Base-by-base conservation (phyloP, 768 basidiomycete species). In the Kwoniella sp. region DNA sequence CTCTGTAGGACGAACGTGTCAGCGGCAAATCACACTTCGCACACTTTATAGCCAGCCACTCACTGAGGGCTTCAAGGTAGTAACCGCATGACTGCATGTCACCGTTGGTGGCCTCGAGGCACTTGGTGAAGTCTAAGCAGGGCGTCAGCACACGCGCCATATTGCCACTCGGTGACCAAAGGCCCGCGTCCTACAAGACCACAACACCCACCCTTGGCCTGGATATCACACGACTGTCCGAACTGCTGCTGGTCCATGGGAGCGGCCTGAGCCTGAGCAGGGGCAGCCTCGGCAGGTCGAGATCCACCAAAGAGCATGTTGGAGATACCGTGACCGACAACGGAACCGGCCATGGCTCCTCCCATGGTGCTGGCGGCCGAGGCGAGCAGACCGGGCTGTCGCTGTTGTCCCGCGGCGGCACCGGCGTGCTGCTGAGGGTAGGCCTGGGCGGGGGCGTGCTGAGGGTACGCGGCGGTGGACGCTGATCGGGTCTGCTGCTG, bases 291-390 rank as follows among this genome's bases (percentile, higher is more conserved):
- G 19, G 61, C 63, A 20, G 52, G 44, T 49, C 66, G 47, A 10
- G 48, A 50, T 23, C 66, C 67, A 22, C 73, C 73, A 42, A 74
- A 74, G 4, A 74, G 53, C 72, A 73, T 73, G 50, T 65, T 70
- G 22, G 40, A 46, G 53, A 74, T 74, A 23, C 73, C 73, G 50
- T 74, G 73, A 11, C 73, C 73, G n/a, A 74, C 67, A 29, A 74
- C 73, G 12, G 67, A 69, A 46, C 73, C 73, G 14, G 70, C 70
- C 10, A 67, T 58, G 10, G 67, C 73, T 55, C 73, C 70, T 42
- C 69, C 70, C 62, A 71, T 71, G n/a, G 73, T 74, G 12, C 62
- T 65, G 23, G 73, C 73, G 3, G 67, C 67, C 25, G 63, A 59
- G 37, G 73, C 73, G 41, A 74, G 63, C 39, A 74, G 49, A 46